phyloP scores from a whole-genome alignment of 2,329 filamentous ascomycete genomes.

The Xylariaceae sp. region DNA sequence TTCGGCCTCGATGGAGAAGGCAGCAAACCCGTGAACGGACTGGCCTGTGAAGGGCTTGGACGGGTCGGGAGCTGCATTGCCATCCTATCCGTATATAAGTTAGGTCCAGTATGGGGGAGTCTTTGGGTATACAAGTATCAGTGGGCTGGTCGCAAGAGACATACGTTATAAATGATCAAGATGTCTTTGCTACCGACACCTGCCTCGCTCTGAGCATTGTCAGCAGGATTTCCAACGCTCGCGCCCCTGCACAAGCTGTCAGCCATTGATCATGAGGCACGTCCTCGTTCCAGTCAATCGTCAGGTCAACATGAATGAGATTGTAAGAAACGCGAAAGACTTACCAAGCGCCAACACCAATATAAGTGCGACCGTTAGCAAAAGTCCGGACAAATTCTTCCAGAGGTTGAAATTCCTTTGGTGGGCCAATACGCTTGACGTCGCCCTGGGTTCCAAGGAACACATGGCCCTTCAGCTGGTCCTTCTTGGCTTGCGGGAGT shows the following conservation, averaged over 20 bases:
- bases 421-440: slow-evolving; percentile 32
- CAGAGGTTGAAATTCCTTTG: slow-evolving; percentile 33
- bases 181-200: slow-evolving; percentile 38
- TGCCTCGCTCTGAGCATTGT: slow-evolving; percentile 35
- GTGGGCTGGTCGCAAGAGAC: slow-evolving; percentile 1
- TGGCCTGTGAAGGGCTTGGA: slow-evolving; percentile 19
- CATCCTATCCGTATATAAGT: slow-evolving; percentile 11
- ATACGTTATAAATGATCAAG: slow-evolving; percentile 35
- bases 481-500: slow-evolving; percentile 29
- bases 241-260: slow-evolving; percentile 23
- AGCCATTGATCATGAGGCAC: background rate
- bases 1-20: slow-evolving; percentile 1
- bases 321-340: background rate
- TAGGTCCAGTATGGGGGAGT: background rate
- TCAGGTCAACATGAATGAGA: background rate
- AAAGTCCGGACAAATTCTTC: slow-evolving; percentile 36
- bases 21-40: slow-evolving; percentile 7
- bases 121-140: no score
- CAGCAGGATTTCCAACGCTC: slow-evolving; percentile 28
- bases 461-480: slow-evolving; percentile 31
- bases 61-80: slow-evolving; percentile 22
- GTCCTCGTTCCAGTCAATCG: no score
- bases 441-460: slow-evolving; percentile 28
- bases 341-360: slow-evolving; percentile 35
- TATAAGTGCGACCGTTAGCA: slow-evolving; percentile 36